Evolutionary conservation across 2,329 filamentous ascomycete genomes (phyloP).

Genomic region (Fusarium algeriense): DNA sequence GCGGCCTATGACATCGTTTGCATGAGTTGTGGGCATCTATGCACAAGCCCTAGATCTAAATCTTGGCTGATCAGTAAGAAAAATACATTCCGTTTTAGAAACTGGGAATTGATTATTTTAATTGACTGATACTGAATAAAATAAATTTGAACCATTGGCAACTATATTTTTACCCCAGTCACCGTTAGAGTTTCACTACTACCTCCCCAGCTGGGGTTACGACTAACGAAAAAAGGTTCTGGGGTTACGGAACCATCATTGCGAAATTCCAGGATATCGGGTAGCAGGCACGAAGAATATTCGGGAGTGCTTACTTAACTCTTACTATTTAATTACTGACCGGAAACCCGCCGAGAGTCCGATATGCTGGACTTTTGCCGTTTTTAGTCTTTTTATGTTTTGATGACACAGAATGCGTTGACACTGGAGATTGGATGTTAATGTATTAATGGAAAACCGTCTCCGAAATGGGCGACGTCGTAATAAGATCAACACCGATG

Average conservation of each 20-base stretch:
- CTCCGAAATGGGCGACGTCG: slow-evolving; percentile 10
- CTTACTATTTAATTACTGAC: slow-evolving; percentile 5
- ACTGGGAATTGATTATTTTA: background rate
- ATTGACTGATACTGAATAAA: slow-evolving; percentile 16
- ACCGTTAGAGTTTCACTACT: slow-evolving; percentile 14
- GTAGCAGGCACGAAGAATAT: slow-evolving; percentile 22
- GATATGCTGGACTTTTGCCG: background rate
- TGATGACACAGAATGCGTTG: background rate
- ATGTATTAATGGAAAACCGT: slow-evolving; percentile 4
- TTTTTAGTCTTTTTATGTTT: background rate
- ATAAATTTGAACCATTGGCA: background rate
- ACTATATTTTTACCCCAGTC: background rate
- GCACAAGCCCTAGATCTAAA: background rate
- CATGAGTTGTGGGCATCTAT: slow-evolving; percentile 30
- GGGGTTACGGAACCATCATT: slow-evolving; percentile 14
- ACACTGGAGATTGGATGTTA: background rate
- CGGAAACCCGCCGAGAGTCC: background rate
- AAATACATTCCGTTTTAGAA: slow-evolving; percentile 18
- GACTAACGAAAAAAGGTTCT: slow-evolving; percentile 1
- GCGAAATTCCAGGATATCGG: slow-evolving; percentile 16
- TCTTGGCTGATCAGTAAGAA: slow-evolving; percentile 4
- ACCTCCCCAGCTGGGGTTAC: slow-evolving; percentile 14
- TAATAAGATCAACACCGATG: slow-evolving; percentile 12
- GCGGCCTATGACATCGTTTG: slow-evolving; percentile 36
- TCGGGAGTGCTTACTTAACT: slow-evolving; percentile 26